Base-by-base conservation (phyloP, 2,329 filamentous ascomycete species). In the Ceratocystis cacaofunesta region DNA sequence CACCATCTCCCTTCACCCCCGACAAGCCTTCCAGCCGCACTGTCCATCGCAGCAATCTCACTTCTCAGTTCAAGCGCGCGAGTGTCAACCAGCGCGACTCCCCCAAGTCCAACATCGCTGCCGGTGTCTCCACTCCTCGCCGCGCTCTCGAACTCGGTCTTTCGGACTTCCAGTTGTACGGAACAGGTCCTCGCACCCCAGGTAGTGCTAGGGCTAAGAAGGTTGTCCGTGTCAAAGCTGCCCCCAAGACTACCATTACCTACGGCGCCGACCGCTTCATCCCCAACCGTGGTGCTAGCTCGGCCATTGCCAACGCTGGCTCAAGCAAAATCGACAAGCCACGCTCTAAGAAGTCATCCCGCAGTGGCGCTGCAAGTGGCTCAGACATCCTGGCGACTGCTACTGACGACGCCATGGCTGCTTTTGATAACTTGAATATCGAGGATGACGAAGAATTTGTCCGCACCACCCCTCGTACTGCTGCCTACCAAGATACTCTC, bases 101-200 rank as follows among this genome's bases (percentile, higher is more conserved):
- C 1, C 91, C 92, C 74, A 97, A 97, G 80, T 96, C 92, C 67
- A 97, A 96, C 80, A 96, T 96, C 75, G 89, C 88, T 70, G 85
- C 85, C 69, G 78, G 78, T 52, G 83, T 84, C 66, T 82, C 86
- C 67, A 92, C 90, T 55, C 92, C 92, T 22, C 88, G 89, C 72
- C 90, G 88, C 75, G 82, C 80, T 60, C 82, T 97, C 48, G 92
- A 97, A 76, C 83, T 96, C 50, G 91, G 90, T 70, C 86, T 96
- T 43, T 96, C 92, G 50, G 92, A 99, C 74, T 97, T 92, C 80
- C 85, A 89, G 19, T 81, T 99, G 71, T 90, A 89, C 63, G 91
- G 92, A 69, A 95, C 92, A 65, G 90, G 90, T 67, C 66, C 66
- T 17, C 85, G 87, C 74, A 85, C 83, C 2, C 85, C 88, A 10